Evolutionary conservation across 2,329 filamentous ascomycete genomes (phyloP), one percentile per base, ranked within the genome.

Genomic region (Cordyceps sp.): DNA sequence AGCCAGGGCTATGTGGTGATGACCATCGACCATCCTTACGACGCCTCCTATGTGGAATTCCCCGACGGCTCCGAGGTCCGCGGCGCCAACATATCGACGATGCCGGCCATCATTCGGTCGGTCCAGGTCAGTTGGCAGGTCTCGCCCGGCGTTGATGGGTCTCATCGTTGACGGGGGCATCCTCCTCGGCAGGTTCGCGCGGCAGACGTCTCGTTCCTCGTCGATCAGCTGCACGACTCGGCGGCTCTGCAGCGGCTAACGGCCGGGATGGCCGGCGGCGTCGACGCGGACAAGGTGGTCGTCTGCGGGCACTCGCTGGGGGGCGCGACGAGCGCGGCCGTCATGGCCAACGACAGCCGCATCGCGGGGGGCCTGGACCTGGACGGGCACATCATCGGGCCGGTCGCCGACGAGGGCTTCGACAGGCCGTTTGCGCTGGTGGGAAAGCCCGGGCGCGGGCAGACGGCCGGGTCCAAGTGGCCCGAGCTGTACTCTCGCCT

Each of bases 1-100:
- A 58, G 56, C 14, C 46, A 54, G 4, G 61, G 62, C 4, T 58
- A 55, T 34, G 46, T 53, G 6, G 57, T 66, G 12, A 45, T 63
- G 10, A 47, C 60, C 0, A 45, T 66, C 22, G 63, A 66, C 37
- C 61, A 66, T 32, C 53, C 62, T 0, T 52, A 59, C 35, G 61
- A 64, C 30, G 45, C 53, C 1, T 36, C 43, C 6, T 45, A 58
- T 18, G 50, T 65, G 13, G 53, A 61, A 32, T 62, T 57, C 27
- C 55, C 57, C 2, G 48, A 62, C 26, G 58, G 50, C 4, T 47
- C 46, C 6, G 35, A 47, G 6, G 23, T 44, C 9, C 30, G 30
- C 27, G 34, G 37, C 15, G 26, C 13, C 18, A 32, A 37, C 8
- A 42, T 48, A 6, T 42, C 46, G 38, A 14, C n/a, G 17, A 29